Base-by-base conservation (phyloP, 371 early-diverging fungal species). In the Gilbertella persicaria region DNA sequence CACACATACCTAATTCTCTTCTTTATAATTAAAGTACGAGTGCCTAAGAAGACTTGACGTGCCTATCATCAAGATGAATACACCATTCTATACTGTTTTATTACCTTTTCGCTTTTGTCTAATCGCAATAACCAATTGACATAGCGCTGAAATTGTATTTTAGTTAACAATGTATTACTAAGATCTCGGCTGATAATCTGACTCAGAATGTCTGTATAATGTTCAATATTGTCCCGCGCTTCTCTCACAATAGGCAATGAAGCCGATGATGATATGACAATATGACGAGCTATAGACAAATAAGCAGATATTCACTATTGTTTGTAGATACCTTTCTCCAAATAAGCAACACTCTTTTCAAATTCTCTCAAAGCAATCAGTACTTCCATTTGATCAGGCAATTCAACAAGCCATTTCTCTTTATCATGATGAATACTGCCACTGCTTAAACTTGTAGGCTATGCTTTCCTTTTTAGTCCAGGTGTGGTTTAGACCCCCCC, bases 311-410 rank as follows among this genome's bases (percentile, higher is more conserved):
- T 37, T 30, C 3, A 16, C 38, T 35, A 17, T 37, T 20, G 13
- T 49, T 16, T 29, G 26, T 9, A 6, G 6, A 2, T 62, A 86
- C 87, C 89, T 71, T 82, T 83, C 46, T 88, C 88, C 45, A 93
- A 80, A 47, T 80, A 74, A 2, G 63, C 65, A 0, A 92, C 90
- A 3, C 94, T 90, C n/a, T 67, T 70, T 39, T 89, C 89, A 69
- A 94, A 94, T 53, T 94, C 92, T 38, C 95, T 72, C 24, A 92
- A 79, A 2, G 95, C 94, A 67, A 96, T 92, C 29, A 85, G 67
- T 4, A 96, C 92, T 48, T 94, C 97, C 45, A 96, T 62, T 38
- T 91, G 89, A 64, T 94, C 93, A 2, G 90, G 77, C 38, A 92
- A 75, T 51, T 91, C 88, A 19, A 71, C 66, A n/a, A 94, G 53